phyloP scores from a whole-genome alignment of 2,329 filamentous ascomycete species.

The Fusarium sacchari region DNA sequence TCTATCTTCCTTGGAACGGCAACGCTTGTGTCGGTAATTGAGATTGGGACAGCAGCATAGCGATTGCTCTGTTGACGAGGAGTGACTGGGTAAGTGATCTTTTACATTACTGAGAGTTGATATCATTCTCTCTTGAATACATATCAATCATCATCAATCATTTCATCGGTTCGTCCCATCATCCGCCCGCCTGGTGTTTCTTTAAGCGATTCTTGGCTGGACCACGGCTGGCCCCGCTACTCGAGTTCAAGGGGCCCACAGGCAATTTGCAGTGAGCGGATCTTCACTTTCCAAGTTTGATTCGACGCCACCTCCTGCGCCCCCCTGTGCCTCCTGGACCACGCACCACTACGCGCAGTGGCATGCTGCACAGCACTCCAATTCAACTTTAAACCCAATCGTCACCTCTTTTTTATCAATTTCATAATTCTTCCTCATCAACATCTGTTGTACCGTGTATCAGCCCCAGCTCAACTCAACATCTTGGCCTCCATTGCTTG shows the following conservation, averaged over 20 bases:
- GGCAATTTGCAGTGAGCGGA: constrained; percentile 44
- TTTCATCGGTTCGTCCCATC: constrained; percentile 2
- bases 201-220: constrained; percentile 25
- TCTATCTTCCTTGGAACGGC: constrained; percentile 4
- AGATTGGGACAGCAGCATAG: constrained; percentile 7
- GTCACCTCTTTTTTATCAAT: constrained; percentile 23
- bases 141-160: constrained; percentile 1
- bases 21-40: constrained; percentile 26
- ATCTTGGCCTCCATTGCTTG: constrained; percentile 18
- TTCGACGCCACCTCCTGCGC: constrained; percentile 46
- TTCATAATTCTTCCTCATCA: constrained; percentile 32
- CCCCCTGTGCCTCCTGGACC: constrained; percentile 38
- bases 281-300: constrained; percentile 43
- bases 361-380: constrained; percentile 6
- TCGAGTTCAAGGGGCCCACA: constrained; percentile 31
- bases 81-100: constrained; percentile 21
- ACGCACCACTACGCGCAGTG: constrained; percentile 30
- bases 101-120: not conserved
- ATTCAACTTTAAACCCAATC: constrained; percentile 35
- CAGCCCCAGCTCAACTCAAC: constrained; percentile 20
- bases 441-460: constrained; percentile 26
- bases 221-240: constrained; percentile 31
- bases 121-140: not conserved
- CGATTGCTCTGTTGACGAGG: not conserved
- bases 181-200: constrained; percentile 19